A percentile compares a stretch with the other conserved stretches of the same genome.
These are phyloP conservation scores for Calocybe gangraenosa DNA, from an alignment of 768 basidiomycete species.

Conservation along the genomic window DNA sequence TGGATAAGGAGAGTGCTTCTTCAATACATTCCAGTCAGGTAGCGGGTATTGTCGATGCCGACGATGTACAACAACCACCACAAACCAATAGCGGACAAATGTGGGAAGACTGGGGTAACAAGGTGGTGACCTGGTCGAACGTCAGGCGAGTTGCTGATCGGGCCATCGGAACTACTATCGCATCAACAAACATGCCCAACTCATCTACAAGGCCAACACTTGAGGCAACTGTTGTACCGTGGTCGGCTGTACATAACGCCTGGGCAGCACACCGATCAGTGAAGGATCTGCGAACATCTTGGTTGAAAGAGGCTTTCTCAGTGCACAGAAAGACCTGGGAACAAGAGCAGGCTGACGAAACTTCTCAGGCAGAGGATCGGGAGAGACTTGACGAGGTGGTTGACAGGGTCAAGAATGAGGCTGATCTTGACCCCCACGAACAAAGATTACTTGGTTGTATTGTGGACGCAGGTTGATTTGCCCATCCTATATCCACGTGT, in stretches of 20 bases:
- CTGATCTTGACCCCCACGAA: slow-evolving; percentile 78
- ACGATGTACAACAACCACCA: not conserved
- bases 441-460: slow-evolving; percentile 79
- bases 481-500: slow-evolving; percentile 1
- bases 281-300: slow-evolving; percentile 49
- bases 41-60: not conserved
- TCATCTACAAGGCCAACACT: slow-evolving; percentile 36
- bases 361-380: slow-evolving; percentile 29
- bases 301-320: slow-evolving; percentile 50
- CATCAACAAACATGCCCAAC: slow-evolving; percentile 21
- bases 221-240: slow-evolving; percentile 58
- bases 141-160: slow-evolving; percentile 74
- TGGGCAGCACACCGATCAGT: slow-evolving; percentile 57
- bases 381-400: slow-evolving; percentile 61
- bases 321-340: slow-evolving; percentile 20
- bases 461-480: slow-evolving; percentile 61
- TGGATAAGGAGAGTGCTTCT: slow-evolving; percentile 39
- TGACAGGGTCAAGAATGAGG: slow-evolving; percentile 70
- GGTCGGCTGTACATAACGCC: slow-evolving; percentile 61
- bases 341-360: slow-evolving; percentile 30
- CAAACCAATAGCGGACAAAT: slow-evolving; percentile 24
- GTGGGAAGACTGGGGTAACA: slow-evolving; percentile 69
- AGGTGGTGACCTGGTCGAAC: slow-evolving; percentile 63
- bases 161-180: slow-evolving; percentile 64
- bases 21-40: slow-evolving; percentile 15